phyloP scores from a whole-genome alignment of 2,329 filamentous ascomycete species.

The Myriosclerotinia duriaeana region DNA sequence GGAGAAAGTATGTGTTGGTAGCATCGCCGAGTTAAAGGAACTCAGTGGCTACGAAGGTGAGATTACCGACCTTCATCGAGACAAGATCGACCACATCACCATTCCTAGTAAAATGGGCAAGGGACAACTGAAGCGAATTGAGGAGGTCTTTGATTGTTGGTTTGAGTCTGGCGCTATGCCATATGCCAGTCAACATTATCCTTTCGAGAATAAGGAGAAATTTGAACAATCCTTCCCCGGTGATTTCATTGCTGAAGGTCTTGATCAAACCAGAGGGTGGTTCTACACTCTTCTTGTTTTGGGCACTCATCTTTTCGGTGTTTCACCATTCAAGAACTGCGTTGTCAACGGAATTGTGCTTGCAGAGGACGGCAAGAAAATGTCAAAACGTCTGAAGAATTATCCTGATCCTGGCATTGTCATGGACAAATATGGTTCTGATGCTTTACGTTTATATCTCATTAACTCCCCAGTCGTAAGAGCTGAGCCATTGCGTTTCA shows the following conservation, averaged over 20 bases:
- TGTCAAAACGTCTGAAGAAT: conserved; percentile 96
- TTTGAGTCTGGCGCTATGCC: conserved; percentile 97
- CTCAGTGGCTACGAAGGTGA: conserved; percentile 84
- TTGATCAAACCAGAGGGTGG: conserved; percentile 95
- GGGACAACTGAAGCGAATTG: conserved; percentile 73
- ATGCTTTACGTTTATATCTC: conserved; percentile 89
- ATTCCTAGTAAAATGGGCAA: conserved; percentile 89
- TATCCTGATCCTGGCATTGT: conserved; percentile 85
- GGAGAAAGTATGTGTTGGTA: conserved; percentile 83
- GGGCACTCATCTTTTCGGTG: conserved; percentile 82
- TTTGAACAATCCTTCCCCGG: conserved; percentile 82
- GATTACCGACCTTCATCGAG: conserved; percentile 82
- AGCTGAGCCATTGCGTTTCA: conserved; percentile 86
- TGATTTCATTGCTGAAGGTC: conserved; percentile 90
- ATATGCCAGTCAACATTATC: conserved; percentile 86
- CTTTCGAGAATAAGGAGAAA: conserved; percentile 81
- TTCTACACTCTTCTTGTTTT: conserved; percentile 92
- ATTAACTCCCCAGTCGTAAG: conserved; percentile 96
- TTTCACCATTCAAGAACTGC: conserved; percentile 88
- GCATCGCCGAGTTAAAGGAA: conserved; percentile 77
- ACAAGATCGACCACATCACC: conserved; percentile 91
- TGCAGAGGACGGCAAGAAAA: conserved; percentile 95
- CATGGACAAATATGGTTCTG: conserved; percentile 85
- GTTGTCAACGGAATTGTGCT: conserved; percentile 96
- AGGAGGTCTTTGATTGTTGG: conserved; percentile 96